A percentile compares a stretch with the other conserved stretches of the same genome.
These are phyloP conservation scores for Diaporthe velutina DNA, from an alignment of 2,329 filamentous ascomycete genomes.

Conservation along the genomic window DNA sequence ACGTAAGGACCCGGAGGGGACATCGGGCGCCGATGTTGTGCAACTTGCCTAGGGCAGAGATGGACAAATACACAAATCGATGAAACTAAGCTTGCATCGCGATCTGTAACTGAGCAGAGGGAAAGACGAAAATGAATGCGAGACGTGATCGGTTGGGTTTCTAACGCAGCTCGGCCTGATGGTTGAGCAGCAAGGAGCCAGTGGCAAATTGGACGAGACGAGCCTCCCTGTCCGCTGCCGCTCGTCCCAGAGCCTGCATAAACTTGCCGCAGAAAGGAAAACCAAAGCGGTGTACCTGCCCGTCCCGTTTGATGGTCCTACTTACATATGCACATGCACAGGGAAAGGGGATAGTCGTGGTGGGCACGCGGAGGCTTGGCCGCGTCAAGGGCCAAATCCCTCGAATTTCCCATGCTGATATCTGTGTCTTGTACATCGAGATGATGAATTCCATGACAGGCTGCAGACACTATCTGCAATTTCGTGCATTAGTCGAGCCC, in stretches of 20 bases:
- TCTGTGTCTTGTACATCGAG: background rate
- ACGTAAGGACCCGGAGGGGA: background rate
- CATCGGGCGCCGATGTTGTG: background rate
- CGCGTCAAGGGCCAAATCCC: constrained; percentile 3
- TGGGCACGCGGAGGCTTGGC: background rate
- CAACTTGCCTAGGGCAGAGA: background rate
- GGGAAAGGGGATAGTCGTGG: constrained; percentile 20
- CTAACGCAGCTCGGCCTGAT: constrained; percentile 25
- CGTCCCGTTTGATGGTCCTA: background rate
- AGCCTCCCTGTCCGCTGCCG: background rate
- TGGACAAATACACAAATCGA: background rate
- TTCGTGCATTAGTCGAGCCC: constrained; percentile 21
- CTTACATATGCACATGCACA: constrained; percentile 4
- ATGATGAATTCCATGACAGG: constrained; percentile 7
- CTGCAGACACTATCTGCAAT: background rate
- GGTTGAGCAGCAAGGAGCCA: constrained; percentile 3
- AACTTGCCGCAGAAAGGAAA: background rate
- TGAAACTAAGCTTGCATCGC: background rate
- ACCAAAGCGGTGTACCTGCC: constrained; percentile 16
- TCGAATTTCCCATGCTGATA: constrained; percentile 18
- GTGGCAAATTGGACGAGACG: background rate
- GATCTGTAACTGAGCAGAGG: background rate
- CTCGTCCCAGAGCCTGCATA: constrained; percentile 26
- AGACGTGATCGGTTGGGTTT: constrained; percentile 14
- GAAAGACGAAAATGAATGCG: constrained; percentile 5